These are phyloP conservation scores for Artemisia argyi DNA, from an alignment of 129 eudicot genomes.

Conservation along the genomic window DNA sequence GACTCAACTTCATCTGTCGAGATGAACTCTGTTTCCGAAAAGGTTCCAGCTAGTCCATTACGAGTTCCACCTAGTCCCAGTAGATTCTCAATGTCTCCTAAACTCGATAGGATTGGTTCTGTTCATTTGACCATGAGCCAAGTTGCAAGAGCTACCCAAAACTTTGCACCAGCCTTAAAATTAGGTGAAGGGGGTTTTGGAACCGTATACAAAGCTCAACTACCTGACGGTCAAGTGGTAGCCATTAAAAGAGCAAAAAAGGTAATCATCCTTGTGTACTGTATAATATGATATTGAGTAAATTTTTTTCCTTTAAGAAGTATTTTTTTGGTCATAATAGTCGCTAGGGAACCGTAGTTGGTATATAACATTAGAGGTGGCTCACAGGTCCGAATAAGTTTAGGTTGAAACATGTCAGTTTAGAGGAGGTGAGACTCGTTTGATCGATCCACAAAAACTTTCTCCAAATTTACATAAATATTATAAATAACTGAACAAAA, in stretches of 20 bases:
- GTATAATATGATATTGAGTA: too few relatives aligned
- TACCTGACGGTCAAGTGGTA: conserved; percentile 74
- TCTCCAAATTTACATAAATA: too few relatives aligned
- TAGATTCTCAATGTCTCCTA: conserved; percentile 83
- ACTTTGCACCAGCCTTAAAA: conserved; percentile 63
- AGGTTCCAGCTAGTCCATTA: conserved; percentile 60
- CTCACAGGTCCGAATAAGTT: too few relatives aligned
- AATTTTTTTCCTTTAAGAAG: too few relatives aligned
- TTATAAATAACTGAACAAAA: too few relatives aligned
- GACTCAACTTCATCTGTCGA: conserved; percentile 73
- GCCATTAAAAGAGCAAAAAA: conserved; percentile 91
- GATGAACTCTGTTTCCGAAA: conserved; percentile 58
- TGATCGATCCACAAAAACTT: too few relatives aligned
- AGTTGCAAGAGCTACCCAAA: conserved; percentile 74
- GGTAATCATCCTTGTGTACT: conserved; percentile 40
- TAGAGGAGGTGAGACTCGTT: background rate
- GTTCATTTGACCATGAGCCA: conserved; percentile 77
- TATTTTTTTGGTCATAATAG: too few relatives aligned
- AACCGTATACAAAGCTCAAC: conserved; percentile 79
- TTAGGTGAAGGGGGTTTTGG: conserved; percentile 97
- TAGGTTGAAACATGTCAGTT: too few relatives aligned
- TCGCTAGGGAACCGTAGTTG: too few relatives aligned
- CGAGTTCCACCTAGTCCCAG: conserved; percentile 87
- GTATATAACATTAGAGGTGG: background rate
- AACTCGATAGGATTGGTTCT: conserved; percentile 68